phyloP scores from a whole-genome alignment of 2,329 filamentous ascomycete genomes.

The Dothistroma pini region DNA sequence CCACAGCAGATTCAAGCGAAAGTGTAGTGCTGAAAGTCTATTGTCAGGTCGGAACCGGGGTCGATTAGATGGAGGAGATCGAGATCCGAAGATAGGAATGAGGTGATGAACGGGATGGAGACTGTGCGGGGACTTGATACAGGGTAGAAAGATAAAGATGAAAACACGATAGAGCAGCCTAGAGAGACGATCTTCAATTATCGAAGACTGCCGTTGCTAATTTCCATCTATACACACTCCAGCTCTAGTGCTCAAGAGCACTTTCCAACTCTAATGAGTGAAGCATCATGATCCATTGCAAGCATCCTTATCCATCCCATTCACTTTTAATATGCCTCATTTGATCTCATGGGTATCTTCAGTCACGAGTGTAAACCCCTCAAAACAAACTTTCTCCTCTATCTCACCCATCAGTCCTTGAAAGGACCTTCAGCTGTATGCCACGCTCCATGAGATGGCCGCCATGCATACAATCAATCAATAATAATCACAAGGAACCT shows the following conservation, averaged over 20 bases:
- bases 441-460: neutral
- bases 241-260: neutral
- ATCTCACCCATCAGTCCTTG: neutral
- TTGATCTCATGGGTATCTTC: conserved; percentile 2
- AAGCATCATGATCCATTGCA: neutral
- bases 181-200: neutral
- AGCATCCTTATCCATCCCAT: neutral
- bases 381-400: neutral
- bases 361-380: neutral
- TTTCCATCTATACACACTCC: neutral
- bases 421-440: neutral
- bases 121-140: too few relatives aligned
- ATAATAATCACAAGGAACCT: neutral
- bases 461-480: neutral
- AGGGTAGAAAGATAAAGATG: too few relatives aligned
- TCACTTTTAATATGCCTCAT: conserved; percentile 1
- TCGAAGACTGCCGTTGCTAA: neutral
- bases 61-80: neutral
- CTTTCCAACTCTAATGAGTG: neutral
- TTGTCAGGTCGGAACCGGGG: neutral
- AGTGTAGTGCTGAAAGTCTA: neutral
- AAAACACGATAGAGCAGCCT: too few relatives aligned
- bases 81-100: too few relatives aligned
- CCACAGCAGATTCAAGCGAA: neutral
- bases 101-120: too few relatives aligned